phyloP scores from a whole-genome alignment of 1,139 yeast genomes.

The Geotrichum bryndzae region DNA sequence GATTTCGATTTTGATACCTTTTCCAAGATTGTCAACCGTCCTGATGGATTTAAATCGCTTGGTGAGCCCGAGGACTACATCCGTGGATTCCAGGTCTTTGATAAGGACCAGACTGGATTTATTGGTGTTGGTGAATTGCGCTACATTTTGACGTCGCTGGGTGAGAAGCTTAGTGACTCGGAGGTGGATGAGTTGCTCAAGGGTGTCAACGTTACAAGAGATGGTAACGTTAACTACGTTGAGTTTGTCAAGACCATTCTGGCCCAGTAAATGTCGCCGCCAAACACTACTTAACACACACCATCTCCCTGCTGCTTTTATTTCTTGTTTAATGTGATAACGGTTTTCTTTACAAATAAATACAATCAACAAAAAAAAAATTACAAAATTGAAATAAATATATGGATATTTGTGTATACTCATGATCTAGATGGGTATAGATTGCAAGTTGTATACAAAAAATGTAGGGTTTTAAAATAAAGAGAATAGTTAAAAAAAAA shows the following conservation, averaged over 20 bases:
- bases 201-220: constrained; percentile 89
- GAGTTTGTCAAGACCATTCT: constrained; percentile 87
- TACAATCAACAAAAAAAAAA: background rate
- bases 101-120: constrained; percentile 90
- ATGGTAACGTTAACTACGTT: constrained; percentile 91
- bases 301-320: background rate
- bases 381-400: too few relatives aligned
- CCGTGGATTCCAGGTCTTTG: constrained; percentile 96
- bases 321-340: background rate
- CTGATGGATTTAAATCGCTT: constrained; percentile 81
- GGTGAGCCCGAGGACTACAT: constrained; percentile 96
- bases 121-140: constrained; percentile 96
- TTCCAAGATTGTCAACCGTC: constrained; percentile 72
- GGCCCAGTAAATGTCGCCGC: constrained; percentile 52
- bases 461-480: too few relatives aligned
- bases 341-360: background rate
- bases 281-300: background rate
- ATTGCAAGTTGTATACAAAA: too few relatives aligned
- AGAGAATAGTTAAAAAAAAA: background rate
- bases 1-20: constrained; percentile 69
- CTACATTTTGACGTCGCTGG: constrained; percentile 87
- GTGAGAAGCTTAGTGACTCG: constrained; percentile 80
- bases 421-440: too few relatives aligned
- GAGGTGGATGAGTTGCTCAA: constrained; percentile 95
- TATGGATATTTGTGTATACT: too few relatives aligned